Percentiles rank a stretch among this genome's conserved stretches.
Evolutionary conservation across 805 yeast species (phyloP).

Genomic region (Metschnikowia shivogae): DNA sequence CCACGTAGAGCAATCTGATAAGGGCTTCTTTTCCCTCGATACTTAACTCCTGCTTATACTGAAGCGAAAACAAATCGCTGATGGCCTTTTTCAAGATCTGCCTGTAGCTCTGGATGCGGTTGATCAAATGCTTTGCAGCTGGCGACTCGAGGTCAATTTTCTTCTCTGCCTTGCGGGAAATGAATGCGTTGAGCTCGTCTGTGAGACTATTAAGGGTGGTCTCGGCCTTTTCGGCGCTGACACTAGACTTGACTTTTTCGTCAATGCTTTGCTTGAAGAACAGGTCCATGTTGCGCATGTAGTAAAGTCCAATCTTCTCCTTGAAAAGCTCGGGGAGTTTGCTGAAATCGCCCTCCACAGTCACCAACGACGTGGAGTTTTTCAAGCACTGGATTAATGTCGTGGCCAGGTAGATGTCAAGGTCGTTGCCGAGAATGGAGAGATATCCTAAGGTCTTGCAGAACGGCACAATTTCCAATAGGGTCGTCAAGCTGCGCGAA

Average conservation of each 20-base stretch:
- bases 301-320: slow-evolving; percentile 70
- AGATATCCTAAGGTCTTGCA: slow-evolving; percentile 65
- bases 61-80: slow-evolving; percentile 54
- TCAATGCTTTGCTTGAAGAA: slow-evolving; percentile 27
- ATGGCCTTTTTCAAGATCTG: slow-evolving; percentile 29
- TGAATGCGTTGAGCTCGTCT: slow-evolving; percentile 25
- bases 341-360: slow-evolving; percentile 63
- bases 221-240: neutral
- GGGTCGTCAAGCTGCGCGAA: slow-evolving; percentile 49
- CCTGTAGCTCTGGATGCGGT: slow-evolving; percentile 26
- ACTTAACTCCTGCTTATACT: slow-evolving; percentile 51
- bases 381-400: slow-evolving; percentile 69
- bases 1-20: slow-evolving; percentile 63
- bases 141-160: slow-evolving; percentile 31
- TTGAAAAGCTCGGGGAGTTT: slow-evolving; percentile 57
- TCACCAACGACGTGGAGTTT: slow-evolving; percentile 58
- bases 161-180: slow-evolving; percentile 30
- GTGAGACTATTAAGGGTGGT: slow-evolving; percentile 33
- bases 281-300: slow-evolving; percentile 77
- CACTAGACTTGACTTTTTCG: slow-evolving; percentile 34
- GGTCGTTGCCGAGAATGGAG: slow-evolving; percentile 60
- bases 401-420: slow-evolving; percentile 58
- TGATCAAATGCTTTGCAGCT: slow-evolving; percentile 28
- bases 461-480: slow-evolving; percentile 67
- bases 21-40: slow-evolving; percentile 73